These are phyloP conservation scores for Mayamaea pseudoterrestris DNA, from an alignment of 108 stramenopile species.

Conservation along the genomic window DNA sequence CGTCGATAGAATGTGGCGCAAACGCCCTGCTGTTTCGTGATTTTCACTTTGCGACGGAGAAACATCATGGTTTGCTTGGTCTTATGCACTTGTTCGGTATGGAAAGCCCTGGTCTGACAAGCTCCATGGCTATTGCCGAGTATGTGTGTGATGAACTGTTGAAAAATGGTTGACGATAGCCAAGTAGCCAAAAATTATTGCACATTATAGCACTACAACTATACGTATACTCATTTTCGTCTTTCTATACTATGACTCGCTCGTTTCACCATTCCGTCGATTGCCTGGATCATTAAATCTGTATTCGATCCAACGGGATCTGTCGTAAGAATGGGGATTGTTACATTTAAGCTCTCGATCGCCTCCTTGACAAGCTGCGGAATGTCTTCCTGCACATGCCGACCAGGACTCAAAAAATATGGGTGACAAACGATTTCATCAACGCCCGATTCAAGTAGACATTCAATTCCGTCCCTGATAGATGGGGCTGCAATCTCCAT, in stretches of 20 bases:
- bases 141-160: no score
- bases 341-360: conserved; percentile 20
- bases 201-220: no score
- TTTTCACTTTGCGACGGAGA: conserved; percentile 44
- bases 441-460: conserved; percentile 27
- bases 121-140: conserved; percentile 62
- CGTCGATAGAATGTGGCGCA: conserved; percentile 9
- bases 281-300: conserved; percentile 36
- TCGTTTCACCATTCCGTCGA: conserved; percentile 24
- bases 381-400: conserved; percentile 81
- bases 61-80: conserved; percentile 50
- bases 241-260: no score
- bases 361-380: conserved; percentile 70
- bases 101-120: conserved; percentile 80
- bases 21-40: conserved; percentile 20
- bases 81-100: conserved; percentile 69
- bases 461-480: conserved; percentile 56
- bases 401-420: conserved; percentile 81
- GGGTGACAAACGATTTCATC: conserved; percentile 81
- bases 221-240: no score
- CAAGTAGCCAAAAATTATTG: no score
- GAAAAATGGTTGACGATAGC: not conserved
- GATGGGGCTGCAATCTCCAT: conserved; percentile 87
- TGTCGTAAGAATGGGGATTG: conserved; percentile 32
- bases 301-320: conserved; percentile 39